phyloP scores from a whole-genome alignment of 805 yeast genomes.

The Diddensiella caesifluorescens region DNA sequence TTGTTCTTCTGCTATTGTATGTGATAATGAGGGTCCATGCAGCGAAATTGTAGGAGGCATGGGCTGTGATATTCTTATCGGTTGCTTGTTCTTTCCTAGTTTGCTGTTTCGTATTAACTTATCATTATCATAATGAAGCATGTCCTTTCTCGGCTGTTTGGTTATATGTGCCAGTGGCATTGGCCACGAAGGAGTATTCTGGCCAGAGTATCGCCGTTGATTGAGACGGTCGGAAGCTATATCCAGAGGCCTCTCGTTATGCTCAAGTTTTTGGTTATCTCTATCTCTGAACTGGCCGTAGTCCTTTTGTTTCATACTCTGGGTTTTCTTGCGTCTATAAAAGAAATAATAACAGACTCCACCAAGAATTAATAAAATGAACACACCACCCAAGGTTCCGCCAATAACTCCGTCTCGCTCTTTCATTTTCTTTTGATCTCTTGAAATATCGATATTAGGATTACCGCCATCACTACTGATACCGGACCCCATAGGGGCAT shows the following conservation, averaged over 20 bases:
- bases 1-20: no score
- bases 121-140: constrained; percentile 3
- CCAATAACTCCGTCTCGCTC: constrained; percentile 15
- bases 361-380: constrained; percentile 4
- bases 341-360: constrained; percentile 4
- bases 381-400: constrained; percentile 16
- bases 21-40: no score
- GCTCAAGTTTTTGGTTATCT: no score
- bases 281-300: no score
- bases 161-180: background rate
- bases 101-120: no score
- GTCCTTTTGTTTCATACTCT: background rate
- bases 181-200: background rate
- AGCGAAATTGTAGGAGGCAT: no score
- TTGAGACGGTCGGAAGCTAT: no score
- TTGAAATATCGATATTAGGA: constrained; percentile 1
- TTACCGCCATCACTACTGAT: constrained; percentile 4
- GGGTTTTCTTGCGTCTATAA: background rate
- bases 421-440: background rate
- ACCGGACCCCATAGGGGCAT: constrained; percentile 2
- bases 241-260: no score
- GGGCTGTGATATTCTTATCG: no score
- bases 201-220: no score
- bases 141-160: background rate
- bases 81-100: background rate